Percentiles rank a stretch among this genome's conserved stretches.
Evolutionary conservation across 331 rosid species (phyloP).

Genomic region (Malus hybrid): DNA sequence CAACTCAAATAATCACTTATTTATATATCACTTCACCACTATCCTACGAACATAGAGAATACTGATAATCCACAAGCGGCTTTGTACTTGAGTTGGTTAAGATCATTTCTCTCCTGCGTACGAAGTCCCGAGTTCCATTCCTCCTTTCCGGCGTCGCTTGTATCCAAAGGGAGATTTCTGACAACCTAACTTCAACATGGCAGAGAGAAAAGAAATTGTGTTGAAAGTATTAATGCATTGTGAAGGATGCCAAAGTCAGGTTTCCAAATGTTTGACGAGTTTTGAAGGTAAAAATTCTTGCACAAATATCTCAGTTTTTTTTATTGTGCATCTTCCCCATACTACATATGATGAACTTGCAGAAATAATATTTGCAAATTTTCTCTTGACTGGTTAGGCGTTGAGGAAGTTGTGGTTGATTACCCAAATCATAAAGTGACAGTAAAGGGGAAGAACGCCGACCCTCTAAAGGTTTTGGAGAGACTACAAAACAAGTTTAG

Average conservation of each 20-base stretch:
- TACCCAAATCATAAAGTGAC: slow-evolving; percentile 13
- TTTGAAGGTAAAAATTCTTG: slow-evolving; percentile 37
- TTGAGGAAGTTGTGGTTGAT: slow-evolving; percentile 25
- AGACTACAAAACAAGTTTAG: slow-evolving; percentile 21
- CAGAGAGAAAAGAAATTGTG: slow-evolving; percentile 29
- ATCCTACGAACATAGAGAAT: no score
- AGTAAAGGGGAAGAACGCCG: slow-evolving; percentile 13
- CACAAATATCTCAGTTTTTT: neutral
- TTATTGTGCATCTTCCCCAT: neutral
- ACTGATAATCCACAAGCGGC: neutral
- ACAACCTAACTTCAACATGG: neutral
- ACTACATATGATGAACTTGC: no score
- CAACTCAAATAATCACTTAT: no score
- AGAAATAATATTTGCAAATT: neutral
- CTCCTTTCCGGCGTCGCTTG: neutral
- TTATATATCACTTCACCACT: no score
- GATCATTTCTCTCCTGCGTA: neutral
- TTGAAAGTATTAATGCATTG: slow-evolving; percentile 77
- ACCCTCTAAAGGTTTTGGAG: slow-evolving; percentile 23
- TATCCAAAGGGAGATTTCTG: neutral
- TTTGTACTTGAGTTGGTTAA: neutral
- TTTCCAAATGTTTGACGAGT: slow-evolving; percentile 45
- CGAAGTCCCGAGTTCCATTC: neutral
- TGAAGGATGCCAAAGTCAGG: slow-evolving; percentile 57
- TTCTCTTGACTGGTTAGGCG: slow-evolving; percentile 4